These are phyloP conservation scores for Entophlyctis luteolus DNA, from an alignment of 192 early-diverging fungal genomes.

Conservation along the genomic window DNA sequence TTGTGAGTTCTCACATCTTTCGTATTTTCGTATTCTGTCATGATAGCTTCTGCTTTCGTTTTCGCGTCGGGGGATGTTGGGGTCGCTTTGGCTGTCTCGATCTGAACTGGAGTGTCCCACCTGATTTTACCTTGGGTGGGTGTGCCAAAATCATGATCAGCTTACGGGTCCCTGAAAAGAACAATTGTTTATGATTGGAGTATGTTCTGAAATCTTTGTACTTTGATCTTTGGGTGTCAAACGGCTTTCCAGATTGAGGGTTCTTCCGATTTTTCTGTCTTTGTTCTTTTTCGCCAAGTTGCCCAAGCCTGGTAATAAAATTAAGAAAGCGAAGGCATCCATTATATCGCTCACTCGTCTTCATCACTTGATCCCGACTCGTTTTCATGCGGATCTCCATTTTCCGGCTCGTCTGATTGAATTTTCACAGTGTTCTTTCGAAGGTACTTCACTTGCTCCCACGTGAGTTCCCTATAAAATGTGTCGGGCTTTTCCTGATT, in stretches of 20 bases:
- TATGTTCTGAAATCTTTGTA: neutral
- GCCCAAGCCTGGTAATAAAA: neutral
- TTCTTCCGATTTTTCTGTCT: neutral
- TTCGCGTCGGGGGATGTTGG: slow-evolving; percentile 1
- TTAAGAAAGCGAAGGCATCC: neutral
- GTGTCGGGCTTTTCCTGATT: slow-evolving; percentile 52
- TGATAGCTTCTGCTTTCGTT: slow-evolving; percentile 23
- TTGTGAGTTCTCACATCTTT: slow-evolving; percentile 10
- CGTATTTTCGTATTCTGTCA: slow-evolving; percentile 29
- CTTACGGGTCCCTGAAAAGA: too few relatives aligned
- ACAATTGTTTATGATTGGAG: too few relatives aligned
- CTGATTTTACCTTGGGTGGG: neutral
- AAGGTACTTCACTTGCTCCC: slow-evolving; percentile 58
- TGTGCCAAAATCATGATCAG: neutral
- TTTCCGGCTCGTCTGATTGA: slow-evolving; percentile 10
- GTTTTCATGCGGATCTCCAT: slow-evolving; percentile 28
- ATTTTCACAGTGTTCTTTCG: slow-evolving; percentile 52
- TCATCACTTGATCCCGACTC: slow-evolving; percentile 19
- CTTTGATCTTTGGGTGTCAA: neutral
- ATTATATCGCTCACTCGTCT: neutral
- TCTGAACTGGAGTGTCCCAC: slow-evolving; percentile 5
- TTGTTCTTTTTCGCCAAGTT: neutral
- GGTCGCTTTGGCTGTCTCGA: neutral
- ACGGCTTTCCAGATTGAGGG: neutral
- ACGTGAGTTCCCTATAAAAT: slow-evolving; percentile 54